Conservation (phyloP, 495 filamentous ascomycete species). For the Trichoderma gamsii region DNA sequence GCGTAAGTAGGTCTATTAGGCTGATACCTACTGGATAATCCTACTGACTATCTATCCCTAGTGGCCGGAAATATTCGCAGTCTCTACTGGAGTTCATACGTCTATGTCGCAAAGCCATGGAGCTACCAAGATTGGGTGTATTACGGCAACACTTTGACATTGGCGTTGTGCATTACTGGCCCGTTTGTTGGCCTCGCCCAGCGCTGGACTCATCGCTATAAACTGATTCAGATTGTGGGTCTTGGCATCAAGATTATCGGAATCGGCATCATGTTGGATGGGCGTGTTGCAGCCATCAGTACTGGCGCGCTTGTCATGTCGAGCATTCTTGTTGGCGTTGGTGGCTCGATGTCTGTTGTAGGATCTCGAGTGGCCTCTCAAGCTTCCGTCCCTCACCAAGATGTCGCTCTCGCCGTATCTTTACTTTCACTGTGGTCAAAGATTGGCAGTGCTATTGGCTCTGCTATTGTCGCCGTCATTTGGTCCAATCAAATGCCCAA, state of each 20-base stretch:
- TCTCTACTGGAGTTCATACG: conserved; percentile 1
- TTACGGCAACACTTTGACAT: not conserved
- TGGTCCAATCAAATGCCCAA: conserved; percentile 5
- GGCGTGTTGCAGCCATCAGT: not conserved
- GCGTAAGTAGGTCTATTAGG: not conserved
- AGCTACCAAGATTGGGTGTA: not conserved
- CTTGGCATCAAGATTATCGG: not conserved
- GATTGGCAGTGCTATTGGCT: not conserved
- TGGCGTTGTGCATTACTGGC: conserved; percentile 1
- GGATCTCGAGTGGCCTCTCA: conserved; percentile 5
- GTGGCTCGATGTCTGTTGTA: conserved; percentile 4
- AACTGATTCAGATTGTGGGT: not conserved
- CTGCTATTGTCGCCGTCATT: conserved; percentile 9
- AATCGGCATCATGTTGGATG: not conserved
- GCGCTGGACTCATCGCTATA: conserved; percentile 11
- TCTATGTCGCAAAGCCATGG: conserved; percentile 8
- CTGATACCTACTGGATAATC: not conserved
- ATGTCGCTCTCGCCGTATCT: not conserved
- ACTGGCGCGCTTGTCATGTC: not conserved
- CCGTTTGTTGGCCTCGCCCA: conserved; percentile 1
- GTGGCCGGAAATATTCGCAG: conserved; percentile 2
- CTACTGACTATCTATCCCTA: not conserved
- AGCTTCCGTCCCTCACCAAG: conserved; percentile 13
- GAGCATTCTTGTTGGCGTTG: not conserved
- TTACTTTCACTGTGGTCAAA: conserved; percentile 4